A percentile compares a stretch with the other conserved stretches of the same genome.
These are phyloP conservation scores for Ilex paraguariensis DNA, from an alignment of 305 asterid genomes.

Conservation along the genomic window DNA sequence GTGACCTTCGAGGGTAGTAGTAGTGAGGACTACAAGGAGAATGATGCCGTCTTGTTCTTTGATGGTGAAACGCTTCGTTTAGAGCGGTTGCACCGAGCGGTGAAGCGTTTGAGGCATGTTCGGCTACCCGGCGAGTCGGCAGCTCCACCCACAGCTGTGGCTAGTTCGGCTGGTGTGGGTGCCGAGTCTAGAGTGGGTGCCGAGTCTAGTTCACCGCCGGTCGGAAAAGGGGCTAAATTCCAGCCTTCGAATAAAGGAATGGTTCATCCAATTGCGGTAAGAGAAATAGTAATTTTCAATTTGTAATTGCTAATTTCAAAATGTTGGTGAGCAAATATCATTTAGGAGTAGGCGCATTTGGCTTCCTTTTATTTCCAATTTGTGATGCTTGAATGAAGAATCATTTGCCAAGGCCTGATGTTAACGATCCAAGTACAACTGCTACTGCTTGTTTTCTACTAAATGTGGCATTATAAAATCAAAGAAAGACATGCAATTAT, in stretches of 20 bases:
- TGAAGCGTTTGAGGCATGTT: slow-evolving; percentile 79
- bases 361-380: no score
- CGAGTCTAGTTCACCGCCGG: slow-evolving; percentile 52
- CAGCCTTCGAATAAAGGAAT: slow-evolving; percentile 48
- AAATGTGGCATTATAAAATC: no score
- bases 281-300: slow-evolving; percentile 1
- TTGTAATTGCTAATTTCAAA: no score
- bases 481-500: no score
- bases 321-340: no score
- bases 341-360: no score
- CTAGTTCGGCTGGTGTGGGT: slow-evolving; percentile 36
- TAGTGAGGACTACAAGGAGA: slow-evolving; percentile 88
- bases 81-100: slow-evolving; percentile 87
- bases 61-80: slow-evolving; percentile 77
- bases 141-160: slow-evolving; percentile 30
- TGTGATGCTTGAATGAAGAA: no score
- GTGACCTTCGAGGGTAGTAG: slow-evolving; percentile 79
- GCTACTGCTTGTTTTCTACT: no score
- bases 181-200: slow-evolving; percentile 46
- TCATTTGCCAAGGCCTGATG: neutral
- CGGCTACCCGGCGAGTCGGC: slow-evolving; percentile 67
- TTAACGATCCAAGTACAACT: neutral
- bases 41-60: slow-evolving; percentile 85
- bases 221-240: slow-evolving; percentile 48
- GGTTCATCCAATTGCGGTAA: slow-evolving; percentile 51